Evolutionary conservation across 306 rosid genomes (phyloP).

Genomic region (Fagus crenata): DNA sequence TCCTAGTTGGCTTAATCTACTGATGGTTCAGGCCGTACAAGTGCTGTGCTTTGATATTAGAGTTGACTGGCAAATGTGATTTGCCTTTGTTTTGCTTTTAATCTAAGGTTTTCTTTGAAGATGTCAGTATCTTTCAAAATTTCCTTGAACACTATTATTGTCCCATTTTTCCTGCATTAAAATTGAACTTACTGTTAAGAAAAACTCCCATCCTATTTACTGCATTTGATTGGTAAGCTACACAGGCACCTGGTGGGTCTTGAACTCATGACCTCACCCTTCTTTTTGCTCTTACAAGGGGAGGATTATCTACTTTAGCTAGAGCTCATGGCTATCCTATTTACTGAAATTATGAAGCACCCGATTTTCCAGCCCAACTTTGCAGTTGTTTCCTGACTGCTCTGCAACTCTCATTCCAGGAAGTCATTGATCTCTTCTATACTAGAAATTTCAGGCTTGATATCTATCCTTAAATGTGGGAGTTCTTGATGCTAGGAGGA

Average conservation of each 20-base stretch:
- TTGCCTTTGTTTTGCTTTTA: not conserved
- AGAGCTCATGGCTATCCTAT: no score
- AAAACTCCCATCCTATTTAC: not conserved
- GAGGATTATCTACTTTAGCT: no score
- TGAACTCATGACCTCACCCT: no score
- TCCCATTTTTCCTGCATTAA: not conserved
- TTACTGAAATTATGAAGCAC: not conserved
- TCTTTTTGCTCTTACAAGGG: no score
- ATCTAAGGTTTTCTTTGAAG: not conserved
- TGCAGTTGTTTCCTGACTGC: not conserved
- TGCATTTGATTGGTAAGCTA: not conserved
- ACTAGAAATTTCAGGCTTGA: not conserved
- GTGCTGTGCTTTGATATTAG: not conserved
- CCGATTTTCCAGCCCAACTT: not conserved
- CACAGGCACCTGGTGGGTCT: no score
- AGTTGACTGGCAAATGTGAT: not conserved
- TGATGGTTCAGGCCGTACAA: not conserved
- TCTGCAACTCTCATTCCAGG: conserved; percentile 1
- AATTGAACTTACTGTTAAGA: not conserved
- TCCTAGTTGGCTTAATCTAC: not conserved
- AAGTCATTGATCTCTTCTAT: not conserved
- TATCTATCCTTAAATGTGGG: not conserved
- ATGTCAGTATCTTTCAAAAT: not conserved
- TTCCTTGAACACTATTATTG: not conserved
- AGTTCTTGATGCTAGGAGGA: not conserved